Evolutionary conservation across 1,139 yeast genomes (phyloP), one percentile per base, ranked within the genome.

Genomic region (Suhomyces panamericanus): DNA sequence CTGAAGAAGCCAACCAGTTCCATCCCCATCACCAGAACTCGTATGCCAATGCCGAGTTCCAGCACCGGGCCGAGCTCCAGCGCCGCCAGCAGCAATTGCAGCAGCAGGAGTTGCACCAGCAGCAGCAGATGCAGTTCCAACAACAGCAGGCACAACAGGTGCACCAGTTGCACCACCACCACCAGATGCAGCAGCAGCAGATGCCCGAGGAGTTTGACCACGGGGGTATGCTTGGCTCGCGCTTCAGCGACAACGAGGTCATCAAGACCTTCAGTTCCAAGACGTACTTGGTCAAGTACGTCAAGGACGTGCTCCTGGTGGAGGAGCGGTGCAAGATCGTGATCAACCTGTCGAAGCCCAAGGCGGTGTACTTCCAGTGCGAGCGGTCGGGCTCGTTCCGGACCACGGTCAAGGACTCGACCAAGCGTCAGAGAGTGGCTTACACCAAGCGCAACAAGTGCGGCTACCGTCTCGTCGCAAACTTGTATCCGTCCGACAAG

Each of bases 331-430:
- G 79, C 57, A 67, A 73, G 55, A 73, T 75, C 55, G 80, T 75
- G 38, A 74, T 75, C 54, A 73, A 73, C 56, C 70, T 76, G 30
- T 71, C 77, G 20, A 75, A 75, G 56, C 78, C 78, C 17, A 74
- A 75, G 57, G 80, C 80, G 2, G 75, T 75, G 13, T 75, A 75
- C 57, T 75, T 74, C 60, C 78, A 73, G 56, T 75, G 80, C 56
- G 80, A 75, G 55, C 60, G 78, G 43, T 67, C 75, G 8, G 80
- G 80, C 1, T 63, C 69, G 22, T 75, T 74, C 53, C 63, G 80
- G 56, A 75, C 80, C 37, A 75, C 80, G 2, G 80, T 75, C 42
- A 74, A 74, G 59, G 78, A 73, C 49, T 65, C 75, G 12, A 53
- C 70, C 37, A 72, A 72, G 60, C 64, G 80, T 60, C 78, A 75